Evolutionary conservation across 495 filamentous ascomycete genomes (phyloP), one percentile per base, ranked within the genome.

Genomic region (Podospora didyma): DNA sequence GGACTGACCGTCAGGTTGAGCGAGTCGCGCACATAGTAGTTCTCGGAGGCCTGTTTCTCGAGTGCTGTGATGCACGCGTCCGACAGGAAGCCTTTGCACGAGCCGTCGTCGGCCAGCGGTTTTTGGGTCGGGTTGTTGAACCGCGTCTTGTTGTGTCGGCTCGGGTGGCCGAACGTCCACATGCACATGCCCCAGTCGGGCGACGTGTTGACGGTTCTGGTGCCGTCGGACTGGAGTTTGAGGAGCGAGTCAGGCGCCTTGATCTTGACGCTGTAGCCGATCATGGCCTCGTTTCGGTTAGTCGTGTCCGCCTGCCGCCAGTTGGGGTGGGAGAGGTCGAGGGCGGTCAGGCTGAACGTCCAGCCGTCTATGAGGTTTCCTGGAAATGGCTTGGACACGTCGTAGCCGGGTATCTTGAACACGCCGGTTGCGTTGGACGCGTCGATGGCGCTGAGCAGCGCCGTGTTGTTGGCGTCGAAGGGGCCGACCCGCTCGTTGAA

Each of bases 141-240:
- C 3, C 2, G 20, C 2, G 34, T 35, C 12, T 16, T 10, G 1
- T 17, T 3, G n/a, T 9, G 3, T 2, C 42, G 56, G 22, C 7
- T 34, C 20, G 56, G 56, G 22, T 44, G 31, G 28, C 24, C 44
- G 14, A 46, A 59, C 10, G 22, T 37, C 57, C 57, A 58, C 22
- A 46, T 11, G 51, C 57, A 59, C 57, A 59, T 59, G 19, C 57
- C 57, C 57, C 57, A 59, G 45, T 17, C 45, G 51, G 57, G 37
- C 51, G 49, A 12, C 3, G 51, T 39, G 22, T 35, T 7, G 35
- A 59, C 57, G 1, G 17, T 9, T 35, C 50, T 59, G 57, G 44
- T 50, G 37, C 22, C 44, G 34, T 39, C 46, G 9, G 44, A 1
- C 6, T 35, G 26, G 51, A 24, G 1, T 10, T 44, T 19, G 49